Conservation (phyloP, 768 basidiomycete species). For the Lactifluus subvellereus region DNA sequence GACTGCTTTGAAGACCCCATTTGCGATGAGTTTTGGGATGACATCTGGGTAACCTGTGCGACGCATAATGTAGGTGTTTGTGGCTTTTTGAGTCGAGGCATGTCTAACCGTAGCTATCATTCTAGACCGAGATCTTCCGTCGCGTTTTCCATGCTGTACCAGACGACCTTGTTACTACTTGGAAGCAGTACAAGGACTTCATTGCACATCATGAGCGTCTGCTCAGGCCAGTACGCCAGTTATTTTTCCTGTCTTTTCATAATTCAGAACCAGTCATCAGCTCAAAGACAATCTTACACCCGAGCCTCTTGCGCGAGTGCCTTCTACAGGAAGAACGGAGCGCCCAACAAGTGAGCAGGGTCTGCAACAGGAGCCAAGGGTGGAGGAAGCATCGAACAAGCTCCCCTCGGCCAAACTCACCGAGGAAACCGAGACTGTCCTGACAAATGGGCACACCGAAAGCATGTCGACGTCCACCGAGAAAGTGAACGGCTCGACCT, state of each 20-base stretch:
- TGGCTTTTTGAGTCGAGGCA: not conserved
- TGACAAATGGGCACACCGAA: not conserved
- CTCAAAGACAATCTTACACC: conserved; percentile 36
- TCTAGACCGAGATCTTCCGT: conserved; percentile 88
- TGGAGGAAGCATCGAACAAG: conserved; percentile 19
- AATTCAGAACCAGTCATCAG: conserved; percentile 31
- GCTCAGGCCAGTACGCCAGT: conserved; percentile 51
- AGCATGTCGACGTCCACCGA: conserved; percentile 27
- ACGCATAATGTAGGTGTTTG: conserved; percentile 68
- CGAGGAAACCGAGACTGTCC: not conserved
- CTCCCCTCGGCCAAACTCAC: not conserved
- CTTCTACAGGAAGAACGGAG: conserved; percentile 52
- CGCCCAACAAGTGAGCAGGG: conserved; percentile 29
- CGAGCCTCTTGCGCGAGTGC: conserved; percentile 48
- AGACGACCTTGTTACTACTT: conserved; percentile 88
- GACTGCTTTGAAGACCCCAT: conserved; percentile 87
- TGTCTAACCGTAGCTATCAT: not conserved
- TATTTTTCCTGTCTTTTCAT: conserved; percentile 6
- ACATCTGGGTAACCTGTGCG: conserved; percentile 83
- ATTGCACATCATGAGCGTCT: conserved; percentile 67
- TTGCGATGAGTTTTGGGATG: conserved; percentile 81
- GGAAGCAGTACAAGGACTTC: conserved; percentile 94
- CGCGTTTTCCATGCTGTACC: conserved; percentile 93
- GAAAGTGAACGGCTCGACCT: conserved; percentile 6
- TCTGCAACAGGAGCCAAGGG: conserved; percentile 19